phyloP scores from a whole-genome alignment of 108 stramenopile genomes.

The Fragilaria crotonensis region DNA sequence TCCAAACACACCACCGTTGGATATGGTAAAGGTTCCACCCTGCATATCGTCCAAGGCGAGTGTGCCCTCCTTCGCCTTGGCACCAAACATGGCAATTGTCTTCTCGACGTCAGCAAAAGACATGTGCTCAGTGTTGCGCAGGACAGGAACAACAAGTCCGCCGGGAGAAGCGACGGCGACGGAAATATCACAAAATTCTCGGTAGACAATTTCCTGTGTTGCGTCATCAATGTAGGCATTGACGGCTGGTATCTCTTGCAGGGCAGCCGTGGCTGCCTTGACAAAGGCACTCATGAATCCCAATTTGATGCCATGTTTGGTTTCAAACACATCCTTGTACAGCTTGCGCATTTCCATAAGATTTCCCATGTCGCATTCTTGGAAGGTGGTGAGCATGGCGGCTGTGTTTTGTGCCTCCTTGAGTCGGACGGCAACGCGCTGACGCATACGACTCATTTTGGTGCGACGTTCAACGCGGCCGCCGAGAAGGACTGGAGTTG shows the following conservation, averaged over 20 bases:
- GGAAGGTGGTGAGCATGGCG: constrained; percentile 99
- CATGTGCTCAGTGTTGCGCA: constrained; percentile 97
- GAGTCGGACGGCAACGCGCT: constrained; percentile 93
- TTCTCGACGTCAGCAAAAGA: constrained; percentile 95
- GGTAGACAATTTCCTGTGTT: constrained; percentile 96
- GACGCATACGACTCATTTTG: constrained; percentile 99
- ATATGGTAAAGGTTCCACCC: constrained; percentile 99
- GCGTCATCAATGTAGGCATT: constrained; percentile 98
- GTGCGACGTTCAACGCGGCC: constrained; percentile 91
- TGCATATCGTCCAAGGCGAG: constrained; percentile 98
- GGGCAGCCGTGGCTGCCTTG: constrained; percentile 89
- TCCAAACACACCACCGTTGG: constrained; percentile 99
- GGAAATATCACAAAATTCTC: constrained; percentile 95
- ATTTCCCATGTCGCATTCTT: constrained; percentile 97
- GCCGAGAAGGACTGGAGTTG: constrained; percentile 40
- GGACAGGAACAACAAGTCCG: constrained; percentile 97
- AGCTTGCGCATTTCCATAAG: constrained; percentile 94
- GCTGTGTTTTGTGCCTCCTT: constrained; percentile 99
- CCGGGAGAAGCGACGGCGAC: constrained; percentile 96
- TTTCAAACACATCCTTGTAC: constrained; percentile 94
- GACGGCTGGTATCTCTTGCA: constrained; percentile 94
- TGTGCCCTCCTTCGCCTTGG: constrained; percentile 88
- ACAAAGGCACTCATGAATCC: constrained; percentile 99
- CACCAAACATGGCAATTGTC: constrained; percentile 90
- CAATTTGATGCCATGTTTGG: constrained; percentile 96